Base-by-base conservation (phyloP, 2,329 filamentous ascomycete species). In the Zymoseptoria ardabiliae region DNA sequence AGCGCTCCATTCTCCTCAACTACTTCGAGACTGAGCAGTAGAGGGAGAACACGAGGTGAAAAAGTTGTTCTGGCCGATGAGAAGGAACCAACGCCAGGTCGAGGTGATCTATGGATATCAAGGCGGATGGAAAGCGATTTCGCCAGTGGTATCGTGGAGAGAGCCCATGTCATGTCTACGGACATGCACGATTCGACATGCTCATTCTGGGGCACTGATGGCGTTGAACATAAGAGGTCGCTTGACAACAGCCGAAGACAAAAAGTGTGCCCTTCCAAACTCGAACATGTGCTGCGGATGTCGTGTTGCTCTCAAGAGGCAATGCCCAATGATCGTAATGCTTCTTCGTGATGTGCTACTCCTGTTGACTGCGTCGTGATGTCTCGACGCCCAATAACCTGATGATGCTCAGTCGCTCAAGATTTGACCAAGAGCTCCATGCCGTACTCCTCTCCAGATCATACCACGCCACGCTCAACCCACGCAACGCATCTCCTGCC, bases 1-100 rank as follows among this genome's bases (percentile, higher is more conserved):
- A 99, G 87, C 92, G 94, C 77, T 91, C 88, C 76, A 91, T 97
- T 81, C 90, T 99, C 78, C 91, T 99, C 80, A 96, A 99, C 89
- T 99, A 99, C 90, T 97, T 99, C 92, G 90, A 96, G 85, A 96
- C 91, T 78, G 79, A 81, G 77, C 79, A 81, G 73, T 81, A 81
- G 66, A 70, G 21, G 35, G 35, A 45, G 5, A n/a, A 45, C 6
- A 45, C 6, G 35, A 13, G 35, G n/a, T 3, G 35, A 8, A 45
- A 45, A 45, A 45, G 35, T n/a, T 17, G 35, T 45, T 45, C 35
- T 45, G 35, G 35, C 35, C 35, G 35, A 45, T 45, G 35, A 13
- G 35, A 45, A 45, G 35, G 35, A 45, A 45, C 35, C 35, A 45
- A 45, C 6, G 35, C 35, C 35, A 45, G 35, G 35, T 13, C 35